Percentiles rank a stretch among this genome's conserved stretches.
Evolutionary conservation across 768 basidiomycete genomes (phyloP).

Genomic region (Lactifluus subvellereus): DNA sequence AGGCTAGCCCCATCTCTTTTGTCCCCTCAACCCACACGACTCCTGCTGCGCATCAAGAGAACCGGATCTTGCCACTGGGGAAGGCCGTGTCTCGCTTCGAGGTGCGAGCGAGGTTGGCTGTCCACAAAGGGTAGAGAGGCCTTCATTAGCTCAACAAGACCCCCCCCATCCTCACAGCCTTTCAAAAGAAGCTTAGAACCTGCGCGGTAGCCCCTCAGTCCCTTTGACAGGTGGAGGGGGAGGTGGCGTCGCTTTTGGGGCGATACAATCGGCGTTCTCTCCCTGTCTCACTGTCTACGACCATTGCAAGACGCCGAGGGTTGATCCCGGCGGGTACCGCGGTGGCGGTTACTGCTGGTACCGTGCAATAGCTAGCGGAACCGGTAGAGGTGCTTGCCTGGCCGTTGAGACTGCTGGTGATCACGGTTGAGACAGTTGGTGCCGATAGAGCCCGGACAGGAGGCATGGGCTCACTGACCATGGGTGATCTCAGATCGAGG

Average conservation of each 20-base stretch:
- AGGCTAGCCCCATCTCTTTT: neutral
- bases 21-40: neutral
- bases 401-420: neutral
- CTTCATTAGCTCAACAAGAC: neutral
- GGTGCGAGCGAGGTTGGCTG: neutral
- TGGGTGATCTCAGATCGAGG: neutral
- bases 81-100: neutral
- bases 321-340: conserved; percentile 14
- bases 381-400: neutral
- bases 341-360: neutral
- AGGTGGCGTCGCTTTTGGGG: conserved; percentile 4
- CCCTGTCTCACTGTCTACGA: neutral
- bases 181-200: conserved; percentile 83
- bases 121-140: neutral
- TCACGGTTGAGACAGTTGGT: neutral
- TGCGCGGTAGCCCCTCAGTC: conserved; percentile 64
- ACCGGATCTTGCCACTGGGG: neutral
- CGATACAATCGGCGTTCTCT: conserved; percentile 13
- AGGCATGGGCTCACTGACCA: too few relatives aligned
- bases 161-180: conserved; percentile 42
- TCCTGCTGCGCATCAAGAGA: neutral
- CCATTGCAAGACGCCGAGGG: conserved; percentile 18
- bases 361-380: conserved; percentile 4
- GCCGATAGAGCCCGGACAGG: conserved; percentile 1
- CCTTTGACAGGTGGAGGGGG: conserved; percentile 23